Conservation (phyloP, 176 grass and related monocot genomes). For the Bothriochloa decipiens region DNA sequence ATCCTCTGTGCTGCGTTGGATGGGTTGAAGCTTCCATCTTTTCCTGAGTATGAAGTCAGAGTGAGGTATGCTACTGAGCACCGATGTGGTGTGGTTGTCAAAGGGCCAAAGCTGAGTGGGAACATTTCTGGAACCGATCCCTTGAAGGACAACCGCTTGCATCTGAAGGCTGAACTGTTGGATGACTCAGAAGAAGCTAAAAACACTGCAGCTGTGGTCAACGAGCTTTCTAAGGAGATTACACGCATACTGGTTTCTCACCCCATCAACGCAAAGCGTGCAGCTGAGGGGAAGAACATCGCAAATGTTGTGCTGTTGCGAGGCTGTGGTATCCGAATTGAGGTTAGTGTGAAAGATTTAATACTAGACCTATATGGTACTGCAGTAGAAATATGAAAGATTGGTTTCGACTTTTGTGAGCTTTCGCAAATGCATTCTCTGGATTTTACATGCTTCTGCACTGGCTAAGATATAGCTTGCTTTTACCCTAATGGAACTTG, state of each 20-base stretch:
- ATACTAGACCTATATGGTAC: not conserved
- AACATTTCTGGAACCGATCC: constrained; percentile 99
- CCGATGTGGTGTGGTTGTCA: constrained; percentile 96
- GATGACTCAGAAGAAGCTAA: constrained; percentile 90
- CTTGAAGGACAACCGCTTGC: constrained; percentile 88
- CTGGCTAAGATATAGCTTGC: not conserved
- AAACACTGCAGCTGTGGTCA: constrained; percentile 77
- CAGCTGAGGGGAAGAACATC: constrained; percentile 78
- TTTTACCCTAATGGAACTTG: not conserved
- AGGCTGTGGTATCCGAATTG: constrained; percentile 92
- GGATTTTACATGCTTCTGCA: constrained; percentile 19
- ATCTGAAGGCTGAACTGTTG: constrained; percentile 77
- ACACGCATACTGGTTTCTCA: constrained; percentile 73
- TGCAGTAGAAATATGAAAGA: not conserved
- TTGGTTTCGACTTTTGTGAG: not conserved
- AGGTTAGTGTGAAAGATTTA: constrained; percentile 63
- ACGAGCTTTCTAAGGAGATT: constrained; percentile 92
- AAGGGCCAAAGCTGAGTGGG: constrained; percentile 88
- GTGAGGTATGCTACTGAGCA: constrained; percentile 98
- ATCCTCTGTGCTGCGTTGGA: constrained; percentile 79
- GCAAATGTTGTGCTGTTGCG: constrained; percentile 83
- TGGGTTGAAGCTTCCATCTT: constrained; percentile 80
- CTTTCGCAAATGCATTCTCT: not conserved
- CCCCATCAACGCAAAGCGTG: constrained; percentile 75
- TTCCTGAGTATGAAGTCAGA: constrained; percentile 89